Evolutionary conservation across 495 filamentous ascomycete species (phyloP).

Genomic region (Tuber melanosporum): DNA sequence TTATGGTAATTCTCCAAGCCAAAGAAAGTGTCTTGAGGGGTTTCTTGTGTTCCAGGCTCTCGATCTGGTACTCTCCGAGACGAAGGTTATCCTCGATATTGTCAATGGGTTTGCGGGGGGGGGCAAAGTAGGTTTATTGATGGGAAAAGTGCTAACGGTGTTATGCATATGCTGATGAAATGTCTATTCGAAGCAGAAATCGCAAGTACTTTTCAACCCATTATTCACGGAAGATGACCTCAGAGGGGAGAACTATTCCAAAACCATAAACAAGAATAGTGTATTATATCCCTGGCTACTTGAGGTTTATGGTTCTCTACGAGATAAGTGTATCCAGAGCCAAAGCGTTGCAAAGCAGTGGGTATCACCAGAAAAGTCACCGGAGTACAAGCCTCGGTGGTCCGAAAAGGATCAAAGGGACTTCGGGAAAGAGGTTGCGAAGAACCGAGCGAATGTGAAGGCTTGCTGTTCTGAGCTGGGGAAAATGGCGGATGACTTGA

Average conservation of each 20-base stretch:
- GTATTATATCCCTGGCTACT: slow-evolving; percentile 4
- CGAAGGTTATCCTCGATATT: background rate
- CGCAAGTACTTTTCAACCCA: background rate
- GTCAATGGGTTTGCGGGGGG: background rate
- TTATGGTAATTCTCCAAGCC: background rate
- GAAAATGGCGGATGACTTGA: too few relatives aligned
- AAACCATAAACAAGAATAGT: slow-evolving; percentile 1
- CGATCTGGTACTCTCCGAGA: background rate
- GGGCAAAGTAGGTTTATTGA: background rate
- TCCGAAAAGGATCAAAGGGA: too few relatives aligned
- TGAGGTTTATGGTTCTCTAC: background rate
- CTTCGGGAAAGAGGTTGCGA: too few relatives aligned
- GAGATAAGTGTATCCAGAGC: background rate
- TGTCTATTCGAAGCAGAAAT: background rate
- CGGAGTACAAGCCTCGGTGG: too few relatives aligned
- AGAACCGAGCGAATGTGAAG: too few relatives aligned
- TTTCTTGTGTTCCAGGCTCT: background rate
- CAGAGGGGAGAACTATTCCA: too few relatives aligned
- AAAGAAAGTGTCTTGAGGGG: background rate
- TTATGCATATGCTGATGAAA: background rate
- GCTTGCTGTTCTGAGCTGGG: too few relatives aligned
- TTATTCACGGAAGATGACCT: background rate
- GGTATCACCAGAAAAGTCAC: background rate
- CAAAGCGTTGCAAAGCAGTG: background rate
- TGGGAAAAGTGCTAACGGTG: background rate